Conservation (phyloP, 192 early-diverging fungal species). For the Backusella australiensis region DNA sequence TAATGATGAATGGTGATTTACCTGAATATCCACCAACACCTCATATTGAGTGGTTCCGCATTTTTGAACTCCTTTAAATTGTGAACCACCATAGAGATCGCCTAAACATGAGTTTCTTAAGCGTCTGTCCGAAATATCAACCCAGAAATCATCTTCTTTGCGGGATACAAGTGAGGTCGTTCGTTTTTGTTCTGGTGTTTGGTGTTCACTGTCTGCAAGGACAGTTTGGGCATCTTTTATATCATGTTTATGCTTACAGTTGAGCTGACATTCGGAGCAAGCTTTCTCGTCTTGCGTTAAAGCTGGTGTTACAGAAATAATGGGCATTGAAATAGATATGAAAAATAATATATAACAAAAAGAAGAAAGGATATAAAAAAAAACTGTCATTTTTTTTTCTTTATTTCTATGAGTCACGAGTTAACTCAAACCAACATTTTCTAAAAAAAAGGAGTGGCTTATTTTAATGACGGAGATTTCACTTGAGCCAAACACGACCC, state of each 20-base stretch:
- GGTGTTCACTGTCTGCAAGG: neutral
- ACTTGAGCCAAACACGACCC: neutral
- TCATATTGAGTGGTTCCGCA: constrained; percentile 61
- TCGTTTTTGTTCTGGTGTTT: constrained; percentile 7
- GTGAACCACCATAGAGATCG: constrained; percentile 58
- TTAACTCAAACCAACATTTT: neutral
- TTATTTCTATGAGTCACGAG: constrained; percentile 2
- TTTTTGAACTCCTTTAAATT: constrained; percentile 66
- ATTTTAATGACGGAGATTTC: constrained; percentile 1
- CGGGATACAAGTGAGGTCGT: constrained; percentile 16
- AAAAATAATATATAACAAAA: neutral
- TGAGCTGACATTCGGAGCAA: neutral
- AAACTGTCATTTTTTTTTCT: constrained; percentile 13
- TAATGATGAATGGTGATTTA: constrained; percentile 27
- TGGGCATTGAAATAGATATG: neutral
- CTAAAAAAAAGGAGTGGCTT: neutral
- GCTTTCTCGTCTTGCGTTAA: neutral
- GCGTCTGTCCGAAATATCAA: constrained; percentile 28
- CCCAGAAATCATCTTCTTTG: constrained; percentile 24
- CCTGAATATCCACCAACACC: constrained; percentile 73
- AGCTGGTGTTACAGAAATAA: constrained; percentile 6
- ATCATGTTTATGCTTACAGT: constrained; percentile 6
- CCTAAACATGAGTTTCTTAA: constrained; percentile 22
- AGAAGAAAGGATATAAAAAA: neutral
- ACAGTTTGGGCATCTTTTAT: neutral